phyloP scores from a whole-genome alignment of 2,329 filamentous ascomycete genomes.

The Sphaerulina vaccinii region DNA sequence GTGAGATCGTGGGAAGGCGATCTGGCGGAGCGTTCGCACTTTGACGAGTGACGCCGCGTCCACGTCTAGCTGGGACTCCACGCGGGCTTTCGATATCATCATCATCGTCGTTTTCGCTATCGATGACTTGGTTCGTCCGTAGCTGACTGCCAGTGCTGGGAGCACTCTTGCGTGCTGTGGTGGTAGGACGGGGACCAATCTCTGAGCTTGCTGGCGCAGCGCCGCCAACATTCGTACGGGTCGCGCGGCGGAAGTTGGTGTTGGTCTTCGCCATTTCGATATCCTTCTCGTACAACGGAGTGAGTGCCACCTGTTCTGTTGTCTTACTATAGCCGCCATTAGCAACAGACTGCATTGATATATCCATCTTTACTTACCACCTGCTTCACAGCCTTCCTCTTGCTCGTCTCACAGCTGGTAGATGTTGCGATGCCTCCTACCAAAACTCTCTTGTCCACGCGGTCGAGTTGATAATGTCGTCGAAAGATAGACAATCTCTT shows the following conservation, averaged over 20 bases:
- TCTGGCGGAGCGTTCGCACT: no score
- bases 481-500: not conserved
- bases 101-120: no score
- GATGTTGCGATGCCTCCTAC: not conserved
- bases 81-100: no score
- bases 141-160: not conserved
- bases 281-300: not conserved
- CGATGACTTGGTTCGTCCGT: no score
- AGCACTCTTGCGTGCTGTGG: not conserved
- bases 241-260: no score
- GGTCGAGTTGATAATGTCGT: not conserved
- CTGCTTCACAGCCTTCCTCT: not conserved
- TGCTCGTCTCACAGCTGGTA: not conserved
- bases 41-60: no score
- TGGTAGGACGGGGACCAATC: not conserved
- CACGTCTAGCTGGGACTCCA: no score
- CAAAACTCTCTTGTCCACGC: not conserved
- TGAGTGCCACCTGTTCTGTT: not conserved
- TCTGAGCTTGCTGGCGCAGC: not conserved
- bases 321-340: not conserved
- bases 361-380: not conserved
- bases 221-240: no score
- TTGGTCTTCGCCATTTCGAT: not conserved
- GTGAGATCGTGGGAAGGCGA: no score
- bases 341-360: not conserved